Conservation (phyloP, 768 basidiomycete species). For the Hericium rajendrae region DNA sequence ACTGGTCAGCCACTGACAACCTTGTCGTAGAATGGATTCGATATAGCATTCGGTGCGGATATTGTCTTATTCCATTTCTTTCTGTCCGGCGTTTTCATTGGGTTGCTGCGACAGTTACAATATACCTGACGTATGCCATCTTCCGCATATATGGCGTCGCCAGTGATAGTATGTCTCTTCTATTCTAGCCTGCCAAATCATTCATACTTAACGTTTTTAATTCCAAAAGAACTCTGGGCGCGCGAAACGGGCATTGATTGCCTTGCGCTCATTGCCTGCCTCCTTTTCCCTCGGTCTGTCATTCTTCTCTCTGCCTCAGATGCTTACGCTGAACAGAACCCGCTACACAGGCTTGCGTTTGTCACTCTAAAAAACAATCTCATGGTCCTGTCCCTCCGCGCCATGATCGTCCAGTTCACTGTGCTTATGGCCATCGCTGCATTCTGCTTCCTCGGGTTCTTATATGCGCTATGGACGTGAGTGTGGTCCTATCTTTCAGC, state of each 20-base stretch:
- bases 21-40: conserved; percentile 73
- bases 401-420: conserved; percentile 88
- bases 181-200: background rate
- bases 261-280: conserved; percentile 79
- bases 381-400: conserved; percentile 75
- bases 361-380: conserved; percentile 77
- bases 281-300: conserved; percentile 79
- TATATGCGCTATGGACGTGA: conserved; percentile 90
- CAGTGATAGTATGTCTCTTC: conserved; percentile 39
- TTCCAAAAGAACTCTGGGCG: conserved; percentile 49
- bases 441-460: conserved; percentile 87
- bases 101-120: conserved; percentile 43
- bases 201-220: background rate
- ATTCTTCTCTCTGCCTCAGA: background rate
- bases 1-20: conserved; percentile 2
- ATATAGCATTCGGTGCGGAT: conserved; percentile 71
- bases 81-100: background rate
- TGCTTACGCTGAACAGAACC: background rate
- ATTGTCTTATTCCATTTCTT: background rate
- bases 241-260: conserved; percentile 66
- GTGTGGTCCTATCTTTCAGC: conserved; percentile 23
- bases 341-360: conserved; percentile 64
- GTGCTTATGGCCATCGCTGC: conserved; percentile 77
- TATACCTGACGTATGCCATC: conserved; percentile 67
- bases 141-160: conserved; percentile 75